Evolutionary conservation across 257 asterid species (phyloP), one percentile per base, ranked within the genome.

Genomic region (Avicennia marina): DNA sequence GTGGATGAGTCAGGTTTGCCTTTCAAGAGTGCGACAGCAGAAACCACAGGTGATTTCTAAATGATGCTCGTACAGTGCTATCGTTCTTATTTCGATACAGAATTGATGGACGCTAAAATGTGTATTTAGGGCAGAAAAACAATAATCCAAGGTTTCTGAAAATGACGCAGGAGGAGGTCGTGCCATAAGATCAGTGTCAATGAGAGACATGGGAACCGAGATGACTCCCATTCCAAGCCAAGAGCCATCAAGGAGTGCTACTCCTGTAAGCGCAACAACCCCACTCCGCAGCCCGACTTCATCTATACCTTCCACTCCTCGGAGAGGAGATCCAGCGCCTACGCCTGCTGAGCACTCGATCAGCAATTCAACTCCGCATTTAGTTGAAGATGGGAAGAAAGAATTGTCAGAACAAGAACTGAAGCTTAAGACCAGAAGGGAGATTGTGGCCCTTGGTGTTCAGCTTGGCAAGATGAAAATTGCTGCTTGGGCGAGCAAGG

Each of bases 401-500:
- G 91, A 82, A 4, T 42, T 82, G 75, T 84, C 99, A 0, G 97
- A 93, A 70, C 80, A 84, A 68, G 98, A 91, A 61, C 45, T 66
- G 56, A 89, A 93, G 75, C 83, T 82, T 56, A 84, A 82, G 70
- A 82, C 96, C 15, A 69, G 95, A 66, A 74, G 80, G 79, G 99
- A 93, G 80, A 93, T 93, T 68, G 89, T 84, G 40, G 97, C 95
- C 25, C 80, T 93, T 1, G 99, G 99, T 34, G 87, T 89, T 52
- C 93, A 86, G 56, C 94, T 93, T 11, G 99, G 99, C 4, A 93
- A 89, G 78, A 84, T 82, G 96, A 93, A 82, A 41, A 93, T 93
- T 36, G 99, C 99, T 42, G 99, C 95, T 31, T 93, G 99, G 99
- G 99, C 99, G 6, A 86, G 97, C 67, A 89, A 89, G 62, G 94